Base-by-base conservation (phyloP, 345 rosid genomes). In the Geranium rotundifolium region DNA sequence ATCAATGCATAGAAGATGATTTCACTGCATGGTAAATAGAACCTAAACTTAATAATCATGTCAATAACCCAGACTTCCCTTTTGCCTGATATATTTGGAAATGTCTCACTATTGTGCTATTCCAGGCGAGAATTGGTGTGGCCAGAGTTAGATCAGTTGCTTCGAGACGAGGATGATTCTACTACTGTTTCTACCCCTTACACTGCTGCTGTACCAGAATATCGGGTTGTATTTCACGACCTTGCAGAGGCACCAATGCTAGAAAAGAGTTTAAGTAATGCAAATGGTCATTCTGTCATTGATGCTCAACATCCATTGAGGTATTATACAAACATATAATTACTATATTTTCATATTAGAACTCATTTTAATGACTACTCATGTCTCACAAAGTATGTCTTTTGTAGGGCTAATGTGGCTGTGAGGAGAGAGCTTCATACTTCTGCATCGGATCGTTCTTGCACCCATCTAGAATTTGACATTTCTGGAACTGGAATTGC, bases 401-500 rank as follows among this genome's bases (percentile, higher is more conserved):
- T 57, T 8, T 77, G 70, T 81, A 92, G 98, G 74, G 90, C 72
- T 65, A 72, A 87, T 75, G 96, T 89, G 56, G 88, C 88, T 65
- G 76, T 81, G 23, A 89, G 66, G 74, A 89, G 70, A 64, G 96
- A 92, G 84, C 96, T 92, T 59, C 98, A 92, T 73, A 85, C 74
- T 75, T 80, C 88, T 50, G 93, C 73, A 71, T 92, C 98, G 62
- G 93, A 92, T 60, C 85, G 96, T 49, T 92, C 96, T 37, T 92
- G 98, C 78, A 87, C 85, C 58, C 98, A 92, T 83, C 70, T 92
- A 73, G 98, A 92, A 77, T 92, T 92, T 68, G 95, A 89, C 74
- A 76, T 83, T 63, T 71, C 88, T 29, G 85, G 83, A 69, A 85
- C 91, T 67, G 77, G 89, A 55, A 76, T 92, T 54, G 74, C 46